These are phyloP conservation scores for Trypanosoma boissoni DNA, from an alignment of 208 protist genomes.

Conservation along the genomic window DNA sequence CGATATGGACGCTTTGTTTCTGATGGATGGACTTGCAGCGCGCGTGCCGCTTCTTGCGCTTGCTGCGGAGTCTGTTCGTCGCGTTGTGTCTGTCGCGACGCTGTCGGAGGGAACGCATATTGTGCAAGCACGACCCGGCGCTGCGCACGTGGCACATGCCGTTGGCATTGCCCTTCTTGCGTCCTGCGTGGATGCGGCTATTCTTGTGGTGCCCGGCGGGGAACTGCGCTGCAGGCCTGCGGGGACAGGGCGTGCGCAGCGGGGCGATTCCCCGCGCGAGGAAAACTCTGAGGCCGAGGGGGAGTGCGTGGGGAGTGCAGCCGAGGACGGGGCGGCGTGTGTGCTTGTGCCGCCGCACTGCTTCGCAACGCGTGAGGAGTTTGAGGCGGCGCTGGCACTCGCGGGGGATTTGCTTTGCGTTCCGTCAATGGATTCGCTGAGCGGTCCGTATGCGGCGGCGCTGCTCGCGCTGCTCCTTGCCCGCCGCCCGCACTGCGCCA, in stretches of 20 bases:
- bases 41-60: conserved; percentile 42
- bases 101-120: conserved; percentile 54
- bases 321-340: not conserved
- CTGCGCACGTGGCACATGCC: conserved; percentile 45
- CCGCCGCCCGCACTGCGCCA: conserved; percentile 43
- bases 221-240: not conserved
- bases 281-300: not conserved
- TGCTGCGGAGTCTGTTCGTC: conserved; percentile 60
- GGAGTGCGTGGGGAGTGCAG: not conserved
- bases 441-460: conserved; percentile 31
- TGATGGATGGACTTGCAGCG: conserved; percentile 50
- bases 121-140: conserved; percentile 29
- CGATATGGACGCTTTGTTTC: conserved; percentile 34
- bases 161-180: conserved; percentile 57
- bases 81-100: conserved; percentile 45
- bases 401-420: conserved; percentile 69
- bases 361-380: conserved; percentile 35
- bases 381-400: conserved; percentile 56
- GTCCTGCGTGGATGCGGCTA: conserved; percentile 57
- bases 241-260: no score
- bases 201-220: conserved; percentile 38
- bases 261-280: no score
- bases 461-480: conserved; percentile 43
- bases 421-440: conserved; percentile 28
- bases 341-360: conserved; percentile 35